Base-by-base conservation (phyloP, 228 moss, liverwort and hornwort genomes). In the Sphagnum fallax region DNA sequence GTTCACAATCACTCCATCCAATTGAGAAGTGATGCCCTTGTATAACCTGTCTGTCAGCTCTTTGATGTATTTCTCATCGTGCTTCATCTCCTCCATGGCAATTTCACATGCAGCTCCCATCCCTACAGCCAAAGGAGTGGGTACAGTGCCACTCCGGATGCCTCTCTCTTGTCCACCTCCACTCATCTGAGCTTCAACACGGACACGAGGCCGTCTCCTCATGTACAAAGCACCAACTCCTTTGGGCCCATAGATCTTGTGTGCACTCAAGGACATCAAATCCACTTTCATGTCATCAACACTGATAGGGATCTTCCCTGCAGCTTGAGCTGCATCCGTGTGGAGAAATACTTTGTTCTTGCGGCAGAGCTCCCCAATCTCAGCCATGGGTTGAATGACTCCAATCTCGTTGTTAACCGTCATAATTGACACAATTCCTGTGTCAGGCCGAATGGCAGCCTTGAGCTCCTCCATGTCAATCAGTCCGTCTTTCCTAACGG, bases 101-200 rank as follows among this genome's bases (percentile, higher is more conserved):
- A 93, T 78, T 74, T 97, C 80, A 69, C 97, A 97, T 0, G 97
- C 93, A 51, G 90, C 77, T 14, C 97, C 93, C 79, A 93, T 77
- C 11, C 97, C 97, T 5, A 91, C 97, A 55, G 75, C 97, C 71
- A 93, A 66, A 67, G 97, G 91, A 58, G 97, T 90, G 12, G 97
- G 53, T 5, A 93, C 87, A 5, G 93, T 93, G 53, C 97, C 97
- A 68, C 93, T 97, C 47, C 96, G 81, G 47, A 97, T 97, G 66
- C 96, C 93, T 70, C 96, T 87, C 68, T 97, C 93, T 66, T 93
- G 91, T 13, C 97, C 97, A 47, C 97, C 97, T n/a, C 97, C 97
- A 68, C 70, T 97, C 93, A 97, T 97, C 73, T 93, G 97, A 6
- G 97, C 83, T 71, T 87, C 83, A 64, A 97, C 90, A 47, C 93